Base-by-base conservation (phyloP, 371 early-diverging fungal species). In the Apophysomyces ossiformis region DNA sequence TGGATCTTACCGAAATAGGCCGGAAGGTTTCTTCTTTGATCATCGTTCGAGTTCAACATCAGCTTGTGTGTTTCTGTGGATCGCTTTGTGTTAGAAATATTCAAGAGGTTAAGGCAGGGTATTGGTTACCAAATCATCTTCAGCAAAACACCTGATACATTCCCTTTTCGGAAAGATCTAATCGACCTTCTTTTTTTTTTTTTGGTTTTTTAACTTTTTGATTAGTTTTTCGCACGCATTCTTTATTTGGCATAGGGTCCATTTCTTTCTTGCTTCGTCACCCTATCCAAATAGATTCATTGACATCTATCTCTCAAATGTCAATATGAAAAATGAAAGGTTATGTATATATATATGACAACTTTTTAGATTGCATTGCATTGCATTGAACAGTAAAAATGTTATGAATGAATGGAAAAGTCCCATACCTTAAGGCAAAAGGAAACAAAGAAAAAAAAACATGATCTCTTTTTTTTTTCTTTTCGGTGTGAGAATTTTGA, bases 61-160 rank as follows among this genome's bases (percentile, higher is more conserved):
- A 26, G 32, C 32, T 26, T 26, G 3, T 26, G 32, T 26, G 32
- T 26, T 26, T 26, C 32, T 26, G 32, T 26, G 41, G 54, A 21
- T 26, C 18, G 21, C 21, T 16, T 50, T 26, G 16, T 26, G 21
- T 50, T 50, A 16, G 54, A 50, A 21, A 21, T 32, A 21, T 50
- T 50, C 54, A 11, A 18, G 9, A 50, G 54, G 32, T 3, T 26
- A 26, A 50, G 54, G 35, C 16, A 50, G 16, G 35, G 54, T 50
- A 50, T 50, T 50, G 54, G 54, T 50, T 50, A 50, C 54, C 54
- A 50, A 50, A 50, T 50, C 54, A 50, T 21, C 54, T 45, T 50
- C 21, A 21, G 54, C n/a, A 26, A 26, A 26, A 21, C 54, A 50
- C 54, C 54, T 50, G 54, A 50, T 11, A 50, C 21, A 21, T 50